Conservation (phyloP, 2,329 filamentous ascomycete species). For the Talaromyces pinophilus region DNA sequence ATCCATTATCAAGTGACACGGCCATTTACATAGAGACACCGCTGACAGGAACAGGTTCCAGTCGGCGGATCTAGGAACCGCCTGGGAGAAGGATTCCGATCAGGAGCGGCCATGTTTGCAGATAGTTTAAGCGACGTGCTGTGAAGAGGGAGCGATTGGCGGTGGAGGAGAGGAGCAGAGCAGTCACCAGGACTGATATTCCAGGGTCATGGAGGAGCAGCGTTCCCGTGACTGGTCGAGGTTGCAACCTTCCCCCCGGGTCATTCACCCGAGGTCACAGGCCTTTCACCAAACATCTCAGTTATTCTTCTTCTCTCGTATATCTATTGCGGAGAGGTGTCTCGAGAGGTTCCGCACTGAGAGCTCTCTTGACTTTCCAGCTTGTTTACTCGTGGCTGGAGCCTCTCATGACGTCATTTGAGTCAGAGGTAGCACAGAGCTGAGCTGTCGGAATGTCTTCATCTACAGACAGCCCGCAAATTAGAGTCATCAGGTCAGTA, state of each 20-base stretch:
- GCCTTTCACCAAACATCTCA: not conserved
- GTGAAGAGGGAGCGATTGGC: conserved; percentile 10
- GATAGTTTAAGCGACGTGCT: not conserved
- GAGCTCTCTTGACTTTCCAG: not conserved
- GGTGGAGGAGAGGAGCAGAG: not conserved
- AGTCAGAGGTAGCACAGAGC: not conserved
- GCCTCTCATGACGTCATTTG: conserved; percentile 10
- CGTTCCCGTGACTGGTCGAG: conserved; percentile 18
- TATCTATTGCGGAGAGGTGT: not conserved
- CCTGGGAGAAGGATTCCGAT: not conserved
- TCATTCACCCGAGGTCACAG: conserved; percentile 13
- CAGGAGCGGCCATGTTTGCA: conserved; percentile 3
- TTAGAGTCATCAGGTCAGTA: not conserved
- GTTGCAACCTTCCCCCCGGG: conserved; percentile 9
- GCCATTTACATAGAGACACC: not conserved
- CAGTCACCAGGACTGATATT: conserved; percentile 17
- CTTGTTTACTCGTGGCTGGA: not conserved
- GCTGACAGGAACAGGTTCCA: not conserved
- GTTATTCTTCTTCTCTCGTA: not conserved
- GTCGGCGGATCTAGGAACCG: conserved; percentile 8
- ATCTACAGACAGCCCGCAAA: no score
- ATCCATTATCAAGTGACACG: conserved; percentile 21
- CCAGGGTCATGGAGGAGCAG: conserved; percentile 10
- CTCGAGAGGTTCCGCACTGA: not conserved
- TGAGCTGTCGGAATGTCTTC: not conserved